Evolutionary conservation across 768 basidiomycete species (phyloP).

Genomic region (Leccinum uliginosum): DNA sequence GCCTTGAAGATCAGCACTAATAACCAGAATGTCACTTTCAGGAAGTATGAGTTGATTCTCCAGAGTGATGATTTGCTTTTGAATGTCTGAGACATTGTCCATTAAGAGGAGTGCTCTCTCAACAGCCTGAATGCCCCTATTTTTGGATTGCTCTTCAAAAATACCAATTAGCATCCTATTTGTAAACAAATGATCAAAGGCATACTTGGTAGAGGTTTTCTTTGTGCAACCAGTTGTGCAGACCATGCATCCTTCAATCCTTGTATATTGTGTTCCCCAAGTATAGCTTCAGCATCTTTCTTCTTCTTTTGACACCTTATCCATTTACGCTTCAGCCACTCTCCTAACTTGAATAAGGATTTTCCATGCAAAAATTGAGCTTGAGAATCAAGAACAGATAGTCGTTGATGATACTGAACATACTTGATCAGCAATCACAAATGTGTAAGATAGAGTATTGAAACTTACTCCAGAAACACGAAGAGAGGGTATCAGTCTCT

Average conservation of each 20-base stretch:
- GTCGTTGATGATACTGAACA: neutral
- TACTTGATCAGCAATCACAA: no score
- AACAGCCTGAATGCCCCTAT: neutral
- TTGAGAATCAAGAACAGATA: neutral
- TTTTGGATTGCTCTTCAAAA: neutral
- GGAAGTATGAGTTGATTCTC: neutral
- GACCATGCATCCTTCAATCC: neutral
- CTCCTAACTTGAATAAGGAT: neutral
- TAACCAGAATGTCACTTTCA: neutral
- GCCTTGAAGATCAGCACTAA: neutral
- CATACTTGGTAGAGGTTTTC: neutral
- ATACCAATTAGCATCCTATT: no score
- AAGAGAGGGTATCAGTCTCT: neutral
- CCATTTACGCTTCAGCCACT: neutral
- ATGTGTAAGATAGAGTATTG: no score
- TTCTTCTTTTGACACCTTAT: neutral
- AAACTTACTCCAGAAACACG: neutral
- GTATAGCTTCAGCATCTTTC: neutral
- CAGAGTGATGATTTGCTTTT: neutral
- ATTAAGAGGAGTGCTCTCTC: neutral
- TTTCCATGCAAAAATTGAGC: neutral
- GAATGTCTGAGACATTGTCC: neutral
- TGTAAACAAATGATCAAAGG: no score
- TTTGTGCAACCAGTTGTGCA: neutral
- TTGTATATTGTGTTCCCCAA: neutral